phyloP scores from a whole-genome alignment of 768 basidiomycete genomes.

The Trichaptum fuscoviolaceum region DNA sequence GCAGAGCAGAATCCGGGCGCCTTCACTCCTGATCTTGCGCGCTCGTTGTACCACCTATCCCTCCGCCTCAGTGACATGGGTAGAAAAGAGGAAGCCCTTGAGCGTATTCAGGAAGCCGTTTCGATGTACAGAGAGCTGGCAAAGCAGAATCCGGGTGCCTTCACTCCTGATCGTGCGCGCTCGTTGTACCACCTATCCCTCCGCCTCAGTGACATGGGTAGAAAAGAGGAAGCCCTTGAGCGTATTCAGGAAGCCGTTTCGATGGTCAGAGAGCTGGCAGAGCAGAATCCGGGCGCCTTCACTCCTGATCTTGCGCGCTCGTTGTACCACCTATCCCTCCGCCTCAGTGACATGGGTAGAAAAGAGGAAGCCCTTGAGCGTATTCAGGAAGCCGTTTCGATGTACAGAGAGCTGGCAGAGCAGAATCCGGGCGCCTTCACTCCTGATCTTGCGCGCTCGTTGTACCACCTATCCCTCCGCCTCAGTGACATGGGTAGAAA shows the following conservation, averaged over 20 bases:
- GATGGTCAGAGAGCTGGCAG: background rate
- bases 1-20: slow-evolving; percentile 1
- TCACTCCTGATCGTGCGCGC: slow-evolving; percentile 4
- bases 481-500: slow-evolving; percentile 10
- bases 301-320: slow-evolving; percentile 1
- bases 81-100: slow-evolving; percentile 11
- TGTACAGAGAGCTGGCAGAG: slow-evolving; percentile 5
- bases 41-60: slow-evolving; percentile 9
- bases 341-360: slow-evolving; percentile 5
- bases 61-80: background rate
- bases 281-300: slow-evolving; percentile 2
- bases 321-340: slow-evolving; percentile 8
- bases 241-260: slow-evolving; percentile 7
- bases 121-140: slow-evolving; percentile 3
- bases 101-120: slow-evolving; percentile 7
- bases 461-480: slow-evolving; percentile 11
- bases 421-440: slow-evolving; percentile 1
- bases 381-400: slow-evolving; percentile 8
- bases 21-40: slow-evolving; percentile 5
- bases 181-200: slow-evolving; percentile 10
- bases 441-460: slow-evolving; percentile 6
- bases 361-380: slow-evolving; percentile 11
- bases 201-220: slow-evolving; percentile 8
- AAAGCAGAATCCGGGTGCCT: background rate
- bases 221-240: slow-evolving; percentile 9